Conservation (phyloP, 2,329 filamentous ascomycete species). For the Penicillium brasilianum region DNA sequence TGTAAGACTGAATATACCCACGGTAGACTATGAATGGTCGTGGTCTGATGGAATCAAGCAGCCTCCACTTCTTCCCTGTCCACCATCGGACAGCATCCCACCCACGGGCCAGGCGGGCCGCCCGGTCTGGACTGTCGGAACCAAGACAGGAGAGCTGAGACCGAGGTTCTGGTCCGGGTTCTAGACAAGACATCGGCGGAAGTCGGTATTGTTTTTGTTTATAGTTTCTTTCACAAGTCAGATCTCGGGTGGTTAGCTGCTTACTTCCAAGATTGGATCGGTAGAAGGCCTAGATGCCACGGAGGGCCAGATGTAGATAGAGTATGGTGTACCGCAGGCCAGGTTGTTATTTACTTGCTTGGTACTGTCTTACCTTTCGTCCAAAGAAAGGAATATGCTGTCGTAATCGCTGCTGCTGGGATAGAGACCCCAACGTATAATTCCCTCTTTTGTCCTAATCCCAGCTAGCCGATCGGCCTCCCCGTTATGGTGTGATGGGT, state of each 20-base stretch:
- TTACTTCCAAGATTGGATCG: neutral
- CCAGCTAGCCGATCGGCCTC: neutral
- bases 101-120: neutral
- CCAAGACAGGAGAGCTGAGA: neutral
- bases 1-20: no score
- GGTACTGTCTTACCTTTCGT: neutral
- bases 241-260: neutral
- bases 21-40: neutral
- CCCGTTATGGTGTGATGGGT: slow-evolving; percentile 23
- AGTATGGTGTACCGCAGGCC: neutral
- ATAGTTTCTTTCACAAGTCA: neutral
- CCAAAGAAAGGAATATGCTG: neutral
- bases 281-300: neutral
- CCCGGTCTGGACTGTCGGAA: slow-evolving; percentile 9
- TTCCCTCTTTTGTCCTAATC: neutral
- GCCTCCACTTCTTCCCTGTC: neutral
- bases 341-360: neutral
- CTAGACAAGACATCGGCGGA: neutral
- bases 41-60: neutral
- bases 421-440: neutral
- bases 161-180: neutral
- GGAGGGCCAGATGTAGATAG: neutral
- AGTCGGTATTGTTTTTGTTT: neutral
- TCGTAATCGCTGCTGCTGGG: no score
- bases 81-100: slow-evolving; percentile 4